phyloP scores from a whole-genome alignment of 1,284 basidiomycete genomes.

The Pterulicium gracile region DNA sequence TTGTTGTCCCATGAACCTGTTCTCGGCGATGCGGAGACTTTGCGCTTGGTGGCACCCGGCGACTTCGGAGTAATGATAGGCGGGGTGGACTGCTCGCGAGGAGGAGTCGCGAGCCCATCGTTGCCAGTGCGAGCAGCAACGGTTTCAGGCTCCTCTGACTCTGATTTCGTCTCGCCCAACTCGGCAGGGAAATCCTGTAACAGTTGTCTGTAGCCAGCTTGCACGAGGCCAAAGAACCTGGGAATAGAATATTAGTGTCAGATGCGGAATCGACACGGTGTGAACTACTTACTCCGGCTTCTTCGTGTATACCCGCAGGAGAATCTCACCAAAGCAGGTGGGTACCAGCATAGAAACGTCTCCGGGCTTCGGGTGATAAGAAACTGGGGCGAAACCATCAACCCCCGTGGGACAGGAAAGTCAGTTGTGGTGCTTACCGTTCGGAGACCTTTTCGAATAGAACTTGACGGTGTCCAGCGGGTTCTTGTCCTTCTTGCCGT shows the following conservation, averaged over 20 bases:
- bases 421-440: constrained; percentile 28
- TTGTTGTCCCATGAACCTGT: constrained; percentile 11
- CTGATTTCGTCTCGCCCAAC: constrained; percentile 5
- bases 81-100: constrained; percentile 4
- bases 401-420: not conserved
- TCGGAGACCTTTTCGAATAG: constrained; percentile 56
- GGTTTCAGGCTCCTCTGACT: constrained; percentile 8
- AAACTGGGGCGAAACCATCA: constrained; percentile 21
- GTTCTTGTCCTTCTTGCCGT: constrained; percentile 62
- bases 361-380: constrained; percentile 33
- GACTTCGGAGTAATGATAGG: no score
- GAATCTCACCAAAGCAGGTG: constrained; percentile 47
- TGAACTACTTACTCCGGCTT: constrained; percentile 28
- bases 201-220: constrained; percentile 53
- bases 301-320: constrained; percentile 56
- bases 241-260: constrained; percentile 10
- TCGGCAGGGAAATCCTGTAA: constrained; percentile 20
- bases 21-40: constrained; percentile 26
- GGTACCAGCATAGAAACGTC: constrained; percentile 59
- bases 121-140: constrained; percentile 3
- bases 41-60: constrained; percentile 18
- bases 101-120: constrained; percentile 3
- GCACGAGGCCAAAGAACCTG: constrained; percentile 46
- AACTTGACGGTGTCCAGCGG: constrained; percentile 61
- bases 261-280: not conserved